These are phyloP conservation scores for Penicillium chermesinum DNA, from an alignment of 495 filamentous ascomycete genomes.

Conservation along the genomic window DNA sequence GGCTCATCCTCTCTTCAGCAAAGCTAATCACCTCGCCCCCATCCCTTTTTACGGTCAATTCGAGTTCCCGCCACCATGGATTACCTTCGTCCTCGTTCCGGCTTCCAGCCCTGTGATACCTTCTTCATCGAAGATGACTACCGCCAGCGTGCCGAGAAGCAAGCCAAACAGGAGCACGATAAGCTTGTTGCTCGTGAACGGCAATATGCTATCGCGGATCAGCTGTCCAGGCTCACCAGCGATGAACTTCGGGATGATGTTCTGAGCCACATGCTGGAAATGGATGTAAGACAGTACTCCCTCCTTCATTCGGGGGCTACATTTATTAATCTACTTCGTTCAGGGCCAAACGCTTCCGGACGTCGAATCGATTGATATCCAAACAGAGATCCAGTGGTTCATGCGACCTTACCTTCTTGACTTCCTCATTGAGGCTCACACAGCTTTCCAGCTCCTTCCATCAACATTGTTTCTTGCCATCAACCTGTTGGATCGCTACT, in stretches of 20 bases:
- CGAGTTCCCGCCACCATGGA: slow-evolving; percentile 61
- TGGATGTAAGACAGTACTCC: slow-evolving; percentile 70
- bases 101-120: slow-evolving; percentile 60
- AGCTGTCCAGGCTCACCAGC: slow-evolving; percentile 72
- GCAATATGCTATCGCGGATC: slow-evolving; percentile 79
- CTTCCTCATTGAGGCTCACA: slow-evolving; percentile 96
- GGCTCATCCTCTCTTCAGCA: slow-evolving; percentile 28
- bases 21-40: slow-evolving; percentile 13
- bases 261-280: slow-evolving; percentile 85
- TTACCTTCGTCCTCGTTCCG: slow-evolving; percentile 51
- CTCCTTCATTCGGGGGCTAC: no score
- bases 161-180: slow-evolving; percentile 55
- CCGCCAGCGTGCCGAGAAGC: slow-evolving; percentile 28
- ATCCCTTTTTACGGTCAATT: slow-evolving; percentile 1
- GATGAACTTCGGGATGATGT: slow-evolving; percentile 93
- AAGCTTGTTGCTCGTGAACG: slow-evolving; percentile 68
- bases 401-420: slow-evolving; percentile 98
- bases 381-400: slow-evolving; percentile 99
- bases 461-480: slow-evolving; percentile 93
- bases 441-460: slow-evolving; percentile 86
- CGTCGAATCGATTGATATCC: slow-evolving; percentile 95
- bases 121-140: slow-evolving; percentile 87
- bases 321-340: slow-evolving; percentile 16
- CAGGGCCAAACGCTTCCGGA: slow-evolving; percentile 89
- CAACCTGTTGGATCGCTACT: slow-evolving; percentile 96